Evolutionary conservation across 2,329 filamentous ascomycete species (phyloP).

Genomic region (Colletotrichum scovillei): DNA sequence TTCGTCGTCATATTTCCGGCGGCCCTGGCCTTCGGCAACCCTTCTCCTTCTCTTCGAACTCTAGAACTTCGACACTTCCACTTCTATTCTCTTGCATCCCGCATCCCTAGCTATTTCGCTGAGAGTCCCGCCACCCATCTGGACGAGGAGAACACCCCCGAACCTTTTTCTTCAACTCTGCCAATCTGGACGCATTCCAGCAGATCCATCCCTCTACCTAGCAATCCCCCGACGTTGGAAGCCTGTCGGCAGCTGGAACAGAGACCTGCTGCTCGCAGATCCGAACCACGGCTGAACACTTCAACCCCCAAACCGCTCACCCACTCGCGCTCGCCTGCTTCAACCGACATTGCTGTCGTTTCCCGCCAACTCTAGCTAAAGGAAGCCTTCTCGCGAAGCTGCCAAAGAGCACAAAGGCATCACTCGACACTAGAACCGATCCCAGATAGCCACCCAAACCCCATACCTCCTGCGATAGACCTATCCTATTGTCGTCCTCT

Average conservation of each 20-base stretch:
- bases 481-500: background rate
- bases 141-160: background rate
- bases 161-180: background rate
- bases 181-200: constrained; percentile 9
- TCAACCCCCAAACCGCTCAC: background rate
- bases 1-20: constrained; percentile 33
- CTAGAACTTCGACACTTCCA: constrained; percentile 35
- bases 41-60: constrained; percentile 36
- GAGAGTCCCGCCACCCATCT: background rate
- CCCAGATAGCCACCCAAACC: background rate
- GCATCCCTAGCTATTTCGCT: background rate
- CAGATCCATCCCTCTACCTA: background rate
- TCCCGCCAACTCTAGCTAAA: background rate
- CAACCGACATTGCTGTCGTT: constrained; percentile 13
- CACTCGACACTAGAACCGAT: background rate
- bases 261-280: constrained; percentile 8
- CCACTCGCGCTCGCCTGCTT: background rate
- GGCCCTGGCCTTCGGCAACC: constrained; percentile 29
- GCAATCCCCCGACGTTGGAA: constrained; percentile 7
- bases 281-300: constrained; percentile 6
- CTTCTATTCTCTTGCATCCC: constrained; percentile 7
- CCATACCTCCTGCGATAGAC: background rate
- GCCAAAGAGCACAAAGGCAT: no score
- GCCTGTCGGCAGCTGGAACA: constrained; percentile 12
- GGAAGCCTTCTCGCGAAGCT: background rate